Base-by-base conservation (phyloP, 345 rosid species). In the Schrenkiella parvula region DNA sequence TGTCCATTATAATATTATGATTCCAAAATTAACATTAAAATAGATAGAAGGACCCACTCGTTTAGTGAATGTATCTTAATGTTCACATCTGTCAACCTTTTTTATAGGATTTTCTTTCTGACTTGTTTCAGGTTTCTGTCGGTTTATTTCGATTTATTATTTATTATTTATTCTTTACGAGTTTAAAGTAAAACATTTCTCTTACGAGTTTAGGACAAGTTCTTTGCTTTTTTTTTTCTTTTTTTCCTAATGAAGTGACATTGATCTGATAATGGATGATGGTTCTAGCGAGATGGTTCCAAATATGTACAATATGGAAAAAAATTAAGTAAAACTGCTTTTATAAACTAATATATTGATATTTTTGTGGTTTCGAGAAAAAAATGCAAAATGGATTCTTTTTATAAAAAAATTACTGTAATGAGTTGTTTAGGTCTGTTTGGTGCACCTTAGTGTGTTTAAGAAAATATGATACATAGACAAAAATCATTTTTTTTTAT, bases 31-130 rank as follows among this genome's bases (percentile, higher is more conserved):
- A 35, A 73, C 44, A 46, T 56, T 66, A 37, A 57, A 41, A 43
- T 35, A 75, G 52, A 61, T 12, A 43, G 7, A 6, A 13, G 70
- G 79, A 68, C 65, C 79, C 69, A 74, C 68, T n/a, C 18, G 3
- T 34, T 66, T 60, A 68, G 70, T 60, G 69, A 75, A 68, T 61
- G 79, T 68, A 68, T 75, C 42, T 61, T 68, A 61, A 68, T 68
- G 64, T 75, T 75, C 74, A 75, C 70, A 75, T 68, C 64, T 75
- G 43, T 68, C 58, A 29, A 67, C n/a, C 63, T 66, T 64, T 65
- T 48, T 66, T 19, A 58, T 66, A 38, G 17, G 73, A 74, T 74
- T 73, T 65, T 53, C 66, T 56, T 56, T 56, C 64, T 60, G 78
- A 58, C 69, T 59, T 59, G 68, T 60, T 73, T 59, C 68, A 74